Evolutionary conservation across 768 basidiomycete genomes (phyloP).

Genomic region (Tephrocybe sp.): DNA sequence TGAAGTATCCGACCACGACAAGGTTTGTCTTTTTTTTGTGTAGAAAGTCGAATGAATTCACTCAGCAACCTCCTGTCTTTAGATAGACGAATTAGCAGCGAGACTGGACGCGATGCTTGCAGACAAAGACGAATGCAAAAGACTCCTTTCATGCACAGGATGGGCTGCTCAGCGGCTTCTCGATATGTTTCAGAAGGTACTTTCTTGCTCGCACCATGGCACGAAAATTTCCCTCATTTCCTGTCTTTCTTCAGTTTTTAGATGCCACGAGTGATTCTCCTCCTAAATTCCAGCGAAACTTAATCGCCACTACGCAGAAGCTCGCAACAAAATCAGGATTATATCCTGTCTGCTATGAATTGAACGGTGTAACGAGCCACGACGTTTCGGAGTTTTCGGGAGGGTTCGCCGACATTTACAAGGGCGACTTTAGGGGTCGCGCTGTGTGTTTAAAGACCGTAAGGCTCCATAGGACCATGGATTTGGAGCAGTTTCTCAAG

Average conservation of each 20-base stretch:
- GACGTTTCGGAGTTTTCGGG: not conserved
- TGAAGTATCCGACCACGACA: constrained; percentile 2
- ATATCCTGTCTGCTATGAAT: constrained; percentile 6
- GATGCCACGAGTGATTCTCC: constrained; percentile 4
- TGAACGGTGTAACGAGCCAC: not conserved
- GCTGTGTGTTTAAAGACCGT: constrained; percentile 1
- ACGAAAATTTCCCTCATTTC: not conserved
- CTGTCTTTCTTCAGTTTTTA: not conserved
- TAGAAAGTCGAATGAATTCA: too few relatives aligned
- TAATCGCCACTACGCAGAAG: constrained; percentile 4
- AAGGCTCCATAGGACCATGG: not conserved
- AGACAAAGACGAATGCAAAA: not conserved
- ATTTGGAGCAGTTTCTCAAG: not conserved
- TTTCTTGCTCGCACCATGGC: not conserved
- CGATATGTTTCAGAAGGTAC: constrained; percentile 9
- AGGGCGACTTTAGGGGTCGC: not conserved
- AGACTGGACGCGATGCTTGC: constrained; percentile 6
- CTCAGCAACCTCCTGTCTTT: too few relatives aligned
- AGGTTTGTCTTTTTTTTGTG: constrained; percentile 3
- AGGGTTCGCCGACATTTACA: constrained; percentile 5
- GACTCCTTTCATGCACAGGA: constrained; percentile 1
- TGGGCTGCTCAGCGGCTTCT: not conserved
- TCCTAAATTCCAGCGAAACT: not conserved
- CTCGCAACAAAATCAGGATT: constrained; percentile 1
- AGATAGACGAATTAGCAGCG: constrained; percentile 4